Evolutionary conservation across 148 eudicot genomes (phyloP).

Genomic region (Vaccinium darrowii): DNA sequence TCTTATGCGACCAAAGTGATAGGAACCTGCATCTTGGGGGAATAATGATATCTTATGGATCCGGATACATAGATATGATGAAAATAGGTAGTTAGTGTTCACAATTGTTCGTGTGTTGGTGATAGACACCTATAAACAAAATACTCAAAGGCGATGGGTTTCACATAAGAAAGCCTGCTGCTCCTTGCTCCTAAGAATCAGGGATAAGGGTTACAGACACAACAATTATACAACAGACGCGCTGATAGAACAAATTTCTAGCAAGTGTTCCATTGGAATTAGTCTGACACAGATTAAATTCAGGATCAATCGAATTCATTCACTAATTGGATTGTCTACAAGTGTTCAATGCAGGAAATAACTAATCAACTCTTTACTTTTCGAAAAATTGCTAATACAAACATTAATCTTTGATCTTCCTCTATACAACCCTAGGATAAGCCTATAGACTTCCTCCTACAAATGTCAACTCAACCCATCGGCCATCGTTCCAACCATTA

Average conservation of each 20-base stretch:
- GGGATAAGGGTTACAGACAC: neutral
- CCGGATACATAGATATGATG: neutral
- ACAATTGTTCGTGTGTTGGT: neutral
- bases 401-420: neutral
- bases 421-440: too few species aligned
- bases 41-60: neutral
- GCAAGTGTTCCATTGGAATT: neutral
- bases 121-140: neutral
- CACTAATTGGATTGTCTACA: neutral
- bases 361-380: neutral
- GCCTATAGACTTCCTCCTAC: too few species aligned
- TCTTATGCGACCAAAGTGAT: neutral
- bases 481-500: too few species aligned
- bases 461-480: too few species aligned
- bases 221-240: neutral
- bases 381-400: neutral
- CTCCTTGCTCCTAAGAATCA: neutral
- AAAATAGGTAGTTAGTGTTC: neutral
- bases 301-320: neutral
- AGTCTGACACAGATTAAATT: neutral
- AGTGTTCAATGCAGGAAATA: neutral
- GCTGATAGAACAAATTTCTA: neutral
- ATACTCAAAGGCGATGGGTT: neutral
- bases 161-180: neutral
- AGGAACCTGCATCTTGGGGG: neutral